Evolutionary conservation across 345 rosid species (phyloP).

Genomic region (Dimocarpus longan): DNA sequence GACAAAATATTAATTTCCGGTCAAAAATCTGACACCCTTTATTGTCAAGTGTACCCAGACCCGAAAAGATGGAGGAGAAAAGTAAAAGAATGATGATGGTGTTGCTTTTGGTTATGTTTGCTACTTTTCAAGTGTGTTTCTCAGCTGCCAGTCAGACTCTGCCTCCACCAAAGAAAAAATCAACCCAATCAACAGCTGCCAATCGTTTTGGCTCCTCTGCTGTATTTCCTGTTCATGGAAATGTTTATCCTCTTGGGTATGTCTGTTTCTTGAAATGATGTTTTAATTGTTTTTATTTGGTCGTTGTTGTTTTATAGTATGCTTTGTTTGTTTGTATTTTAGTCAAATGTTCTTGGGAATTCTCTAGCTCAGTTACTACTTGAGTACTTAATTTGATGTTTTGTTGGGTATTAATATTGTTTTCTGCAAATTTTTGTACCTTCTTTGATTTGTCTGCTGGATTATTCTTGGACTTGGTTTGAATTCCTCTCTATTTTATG

Average conservation of each 20-base stretch:
- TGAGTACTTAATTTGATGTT: background rate
- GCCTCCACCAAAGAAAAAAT: constrained; percentile 25
- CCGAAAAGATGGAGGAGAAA: constrained; percentile 23
- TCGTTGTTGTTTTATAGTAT: background rate
- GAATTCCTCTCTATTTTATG: background rate
- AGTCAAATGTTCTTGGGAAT: background rate
- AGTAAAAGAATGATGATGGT: background rate
- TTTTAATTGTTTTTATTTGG: background rate
- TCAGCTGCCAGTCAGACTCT: constrained; percentile 35
- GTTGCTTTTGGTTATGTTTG: constrained; percentile 20
- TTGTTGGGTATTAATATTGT: background rate
- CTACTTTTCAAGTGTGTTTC: constrained; percentile 30
- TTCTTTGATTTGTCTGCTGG: background rate
- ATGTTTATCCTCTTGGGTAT: constrained; percentile 94
- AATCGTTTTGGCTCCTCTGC: constrained; percentile 45
- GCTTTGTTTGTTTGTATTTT: background rate
- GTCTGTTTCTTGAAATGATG: constrained; percentile 5
- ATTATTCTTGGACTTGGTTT: background rate
- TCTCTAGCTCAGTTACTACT: background rate
- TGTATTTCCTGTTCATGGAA: constrained; percentile 69
- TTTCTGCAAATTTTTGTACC: too few relatives aligned
- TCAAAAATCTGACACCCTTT: too few relatives aligned
- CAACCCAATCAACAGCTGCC: constrained; percentile 17
- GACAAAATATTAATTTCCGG: too few relatives aligned
- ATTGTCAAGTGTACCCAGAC: background rate